phyloP scores from a whole-genome alignment of 2,329 filamentous ascomycete species.

The Alternaria ventricosa region DNA sequence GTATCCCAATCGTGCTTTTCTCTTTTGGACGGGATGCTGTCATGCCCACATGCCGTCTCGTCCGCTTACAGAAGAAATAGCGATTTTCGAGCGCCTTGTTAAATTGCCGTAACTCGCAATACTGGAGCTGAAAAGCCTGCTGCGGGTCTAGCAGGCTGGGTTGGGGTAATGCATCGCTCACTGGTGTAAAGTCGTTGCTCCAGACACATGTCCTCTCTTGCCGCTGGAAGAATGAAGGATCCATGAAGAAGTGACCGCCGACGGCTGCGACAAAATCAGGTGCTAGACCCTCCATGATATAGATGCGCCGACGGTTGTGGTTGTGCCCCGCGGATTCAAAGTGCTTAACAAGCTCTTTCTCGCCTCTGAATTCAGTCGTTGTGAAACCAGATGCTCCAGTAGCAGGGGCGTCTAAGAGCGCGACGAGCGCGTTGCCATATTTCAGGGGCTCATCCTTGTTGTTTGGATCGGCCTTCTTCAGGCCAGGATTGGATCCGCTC shows the following conservation, averaged over 20 bases:
- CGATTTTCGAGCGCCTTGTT: slow-evolving; percentile 30
- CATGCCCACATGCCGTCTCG: slow-evolving; percentile 43
- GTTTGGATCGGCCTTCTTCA: slow-evolving; percentile 40
- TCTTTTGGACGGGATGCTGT: slow-evolving; percentile 33
- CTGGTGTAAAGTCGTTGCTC: slow-evolving; percentile 45
- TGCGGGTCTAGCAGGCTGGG: slow-evolving; percentile 37
- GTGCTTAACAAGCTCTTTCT: slow-evolving; percentile 23
- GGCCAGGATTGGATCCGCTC: slow-evolving; percentile 36
- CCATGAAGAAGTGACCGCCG: slow-evolving; percentile 44
- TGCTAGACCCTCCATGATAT: slow-evolving; percentile 43
- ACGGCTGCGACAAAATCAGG: slow-evolving; percentile 37
- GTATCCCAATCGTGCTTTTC: slow-evolving; percentile 36
- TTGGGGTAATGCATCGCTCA: slow-evolving; percentile 42
- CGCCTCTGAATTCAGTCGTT: slow-evolving; percentile 21
- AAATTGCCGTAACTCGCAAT: slow-evolving; percentile 44
- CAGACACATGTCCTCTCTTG: slow-evolving; percentile 46
- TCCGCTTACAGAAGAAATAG: slow-evolving; percentile 38
- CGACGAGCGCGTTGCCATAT: slow-evolving; percentile 31
- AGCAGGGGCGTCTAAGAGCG: slow-evolving; percentile 30
- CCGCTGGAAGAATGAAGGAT: slow-evolving; percentile 40
- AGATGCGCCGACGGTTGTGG: slow-evolving; percentile 32
- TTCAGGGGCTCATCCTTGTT: slow-evolving; percentile 28
- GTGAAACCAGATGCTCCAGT: slow-evolving; percentile 20
- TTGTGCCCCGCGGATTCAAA: slow-evolving; percentile 14
- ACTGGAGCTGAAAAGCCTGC: slow-evolving; percentile 40